These are phyloP conservation scores for Mycosarcoma maydis DNA, from an alignment of 1,284 basidiomycete genomes.

Conservation along the genomic window DNA sequence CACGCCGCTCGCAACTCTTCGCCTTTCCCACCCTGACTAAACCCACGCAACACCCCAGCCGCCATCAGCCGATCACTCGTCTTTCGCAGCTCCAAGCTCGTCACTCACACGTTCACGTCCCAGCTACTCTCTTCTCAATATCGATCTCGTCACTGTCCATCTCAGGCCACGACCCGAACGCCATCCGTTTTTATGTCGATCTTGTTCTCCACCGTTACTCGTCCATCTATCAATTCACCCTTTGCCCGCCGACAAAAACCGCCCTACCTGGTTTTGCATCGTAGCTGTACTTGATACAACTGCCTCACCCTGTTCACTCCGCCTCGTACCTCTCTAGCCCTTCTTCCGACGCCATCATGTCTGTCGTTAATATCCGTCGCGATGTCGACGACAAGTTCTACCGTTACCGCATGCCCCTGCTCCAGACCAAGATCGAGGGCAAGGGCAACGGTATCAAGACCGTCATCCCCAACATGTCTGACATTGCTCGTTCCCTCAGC, in stretches of 20 bases:
- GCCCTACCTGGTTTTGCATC: constrained; percentile 40
- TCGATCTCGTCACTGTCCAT: too few species aligned
- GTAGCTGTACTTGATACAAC: constrained; percentile 47
- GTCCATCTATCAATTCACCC: constrained; percentile 45
- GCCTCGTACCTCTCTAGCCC: background rate
- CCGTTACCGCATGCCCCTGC: constrained; percentile 82
- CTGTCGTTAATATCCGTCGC: constrained; percentile 94
- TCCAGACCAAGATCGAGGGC: constrained; percentile 96
- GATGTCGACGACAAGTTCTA: constrained; percentile 85
- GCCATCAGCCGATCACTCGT: too few species aligned
- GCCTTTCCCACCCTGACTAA: too few species aligned
- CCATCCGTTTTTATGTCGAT: constrained; percentile 48
- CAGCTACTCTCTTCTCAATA: background rate
- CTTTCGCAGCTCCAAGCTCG: too few species aligned
- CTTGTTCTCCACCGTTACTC: constrained; percentile 49
- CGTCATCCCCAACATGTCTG: constrained; percentile 83
- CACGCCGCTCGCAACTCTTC: too few species aligned
- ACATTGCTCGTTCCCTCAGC: constrained; percentile 93
- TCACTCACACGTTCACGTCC: background rate
- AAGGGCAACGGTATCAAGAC: constrained; percentile 99
- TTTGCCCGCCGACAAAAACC: constrained; percentile 51
- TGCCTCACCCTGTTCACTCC: background rate
- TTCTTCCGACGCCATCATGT: constrained; percentile 65
- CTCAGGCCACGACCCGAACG: too few species aligned
- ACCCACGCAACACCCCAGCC: too few species aligned